Conservation (phyloP, 129 eudicot genomes). For the Apium graveolens region DNA sequence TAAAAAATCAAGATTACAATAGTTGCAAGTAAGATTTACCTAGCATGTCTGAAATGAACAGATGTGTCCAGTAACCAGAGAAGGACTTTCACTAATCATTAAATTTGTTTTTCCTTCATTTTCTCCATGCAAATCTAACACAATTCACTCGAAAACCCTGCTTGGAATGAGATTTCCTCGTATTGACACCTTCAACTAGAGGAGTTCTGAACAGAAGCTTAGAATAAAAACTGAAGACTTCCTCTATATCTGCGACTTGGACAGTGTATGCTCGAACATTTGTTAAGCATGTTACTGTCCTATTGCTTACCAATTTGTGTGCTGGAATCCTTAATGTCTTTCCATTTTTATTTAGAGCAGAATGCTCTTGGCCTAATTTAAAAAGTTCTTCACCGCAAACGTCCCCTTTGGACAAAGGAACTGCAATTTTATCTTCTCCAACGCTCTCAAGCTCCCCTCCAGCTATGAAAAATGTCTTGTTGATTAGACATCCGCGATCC, state of each 20-base stretch:
- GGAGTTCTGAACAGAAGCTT: constrained; percentile 38
- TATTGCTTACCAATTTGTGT: constrained; percentile 42
- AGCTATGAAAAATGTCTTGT: constrained; percentile 66
- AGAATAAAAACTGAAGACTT: constrained; percentile 53
- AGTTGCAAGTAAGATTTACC: too few species aligned
- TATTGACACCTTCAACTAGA: constrained; percentile 53
- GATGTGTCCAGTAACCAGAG: not conserved
- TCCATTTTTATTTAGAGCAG: constrained; percentile 41
- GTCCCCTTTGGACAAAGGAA: constrained; percentile 49
- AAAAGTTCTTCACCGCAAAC: constrained; percentile 88
- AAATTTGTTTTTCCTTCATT: constrained; percentile 6
- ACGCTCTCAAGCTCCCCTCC: constrained; percentile 60
- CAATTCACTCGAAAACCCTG: not conserved
- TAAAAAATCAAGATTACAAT: too few species aligned
- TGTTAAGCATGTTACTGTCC: constrained; percentile 50
- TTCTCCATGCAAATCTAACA: constrained; percentile 7
- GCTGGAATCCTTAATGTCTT: constrained; percentile 30
- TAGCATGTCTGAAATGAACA: too few species aligned
- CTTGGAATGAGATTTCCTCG: constrained; percentile 20
- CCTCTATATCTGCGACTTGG: constrained; percentile 59
- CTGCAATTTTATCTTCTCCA: constrained; percentile 38
- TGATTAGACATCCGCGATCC: constrained; percentile 35
- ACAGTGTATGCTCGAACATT: constrained; percentile 63
- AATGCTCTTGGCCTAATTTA: constrained; percentile 66
- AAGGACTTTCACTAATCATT: not conserved